Conservation (phyloP, 352 stramenopile genomes). For the Globisporangium abappressorium region DNA sequence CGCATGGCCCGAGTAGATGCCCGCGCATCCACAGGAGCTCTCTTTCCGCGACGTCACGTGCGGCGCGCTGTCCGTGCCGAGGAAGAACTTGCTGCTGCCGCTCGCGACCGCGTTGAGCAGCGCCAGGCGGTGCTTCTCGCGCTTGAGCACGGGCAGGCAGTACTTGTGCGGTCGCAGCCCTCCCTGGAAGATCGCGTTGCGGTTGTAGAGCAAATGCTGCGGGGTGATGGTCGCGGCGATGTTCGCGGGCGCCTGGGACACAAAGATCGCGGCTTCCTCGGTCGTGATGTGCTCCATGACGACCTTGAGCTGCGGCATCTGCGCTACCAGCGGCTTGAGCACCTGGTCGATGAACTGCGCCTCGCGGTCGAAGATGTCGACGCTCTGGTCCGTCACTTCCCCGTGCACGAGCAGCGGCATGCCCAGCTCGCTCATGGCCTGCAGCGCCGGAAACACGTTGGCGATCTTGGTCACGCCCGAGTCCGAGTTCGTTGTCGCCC, state of each 20-base stretch:
- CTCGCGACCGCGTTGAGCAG: slow-evolving; percentile 89
- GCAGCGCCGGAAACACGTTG: slow-evolving; percentile 90
- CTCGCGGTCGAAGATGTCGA: slow-evolving; percentile 99
- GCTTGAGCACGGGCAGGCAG: slow-evolving; percentile 99
- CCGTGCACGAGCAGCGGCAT: slow-evolving; percentile 97
- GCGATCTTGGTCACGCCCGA: slow-evolving; percentile 96
- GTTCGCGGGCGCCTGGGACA: slow-evolving; percentile 84
- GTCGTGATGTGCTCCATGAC: slow-evolving; percentile 99
- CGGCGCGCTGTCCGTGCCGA: slow-evolving; percentile 98
- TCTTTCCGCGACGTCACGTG: slow-evolving; percentile 94
- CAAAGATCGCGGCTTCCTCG: slow-evolving; percentile 94
- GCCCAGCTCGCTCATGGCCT: slow-evolving; percentile 73
- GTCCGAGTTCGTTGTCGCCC: slow-evolving; percentile 98
- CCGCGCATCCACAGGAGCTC: slow-evolving; percentile 90
- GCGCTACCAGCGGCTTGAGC: slow-evolving; percentile 91
- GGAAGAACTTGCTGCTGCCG: slow-evolving; percentile 96
- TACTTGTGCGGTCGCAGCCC: slow-evolving; percentile 99
- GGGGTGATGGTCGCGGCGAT: slow-evolving; percentile 98
- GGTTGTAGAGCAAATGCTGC: slow-evolving; percentile 99
- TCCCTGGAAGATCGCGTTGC: slow-evolving; percentile 93
- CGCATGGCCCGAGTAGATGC: slow-evolving; percentile 96
- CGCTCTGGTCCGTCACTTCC: slow-evolving; percentile 91
- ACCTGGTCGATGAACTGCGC: slow-evolving; percentile 95
- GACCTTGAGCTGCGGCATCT: slow-evolving; percentile 95
- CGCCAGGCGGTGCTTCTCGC: slow-evolving; percentile 89